Percentiles rank a stretch among this genome's conserved stretches.
These are phyloP conservation scores for Plasmodium yoelii DNA, from an alignment of 169 alveolate genomes.

Conservation along the genomic window DNA sequence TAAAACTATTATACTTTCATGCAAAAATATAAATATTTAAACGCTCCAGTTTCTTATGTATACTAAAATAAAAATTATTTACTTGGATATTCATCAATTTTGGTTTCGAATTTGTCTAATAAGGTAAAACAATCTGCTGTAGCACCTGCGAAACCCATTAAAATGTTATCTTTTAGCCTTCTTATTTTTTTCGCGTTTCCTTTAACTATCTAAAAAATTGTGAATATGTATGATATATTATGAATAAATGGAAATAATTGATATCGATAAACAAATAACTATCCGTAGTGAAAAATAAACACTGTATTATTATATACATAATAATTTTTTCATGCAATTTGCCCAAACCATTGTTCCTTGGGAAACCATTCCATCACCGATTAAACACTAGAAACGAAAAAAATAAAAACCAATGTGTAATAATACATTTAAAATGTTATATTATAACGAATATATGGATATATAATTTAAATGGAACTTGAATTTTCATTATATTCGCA, in stretches of 20 bases:
- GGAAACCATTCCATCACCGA: slow-evolving; percentile 85
- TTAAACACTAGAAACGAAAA: slow-evolving; percentile 77
- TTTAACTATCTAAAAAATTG: slow-evolving; percentile 77
- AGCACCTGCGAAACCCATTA: slow-evolving; percentile 89
- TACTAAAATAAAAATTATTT: slow-evolving; percentile 4
- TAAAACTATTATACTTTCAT: background rate
- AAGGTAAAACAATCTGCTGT: slow-evolving; percentile 90
- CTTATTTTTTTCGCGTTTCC: slow-evolving; percentile 84
- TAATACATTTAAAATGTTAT: slow-evolving; percentile 21
- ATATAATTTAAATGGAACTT: too few relatives aligned
- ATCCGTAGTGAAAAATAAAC: too few relatives aligned
- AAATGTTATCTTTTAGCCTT: slow-evolving; percentile 78
- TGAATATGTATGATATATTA: background rate
- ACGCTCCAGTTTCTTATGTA: background rate
- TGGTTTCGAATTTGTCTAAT: slow-evolving; percentile 85
- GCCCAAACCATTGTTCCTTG: slow-evolving; percentile 81
- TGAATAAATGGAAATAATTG: background rate
- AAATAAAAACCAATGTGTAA: slow-evolving; percentile 5
- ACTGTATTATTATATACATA: too few relatives aligned
- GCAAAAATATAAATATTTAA: background rate
- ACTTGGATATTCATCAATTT: slow-evolving; percentile 88
- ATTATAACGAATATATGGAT: background rate
- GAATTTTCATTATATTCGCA: background rate
- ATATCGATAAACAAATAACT: slow-evolving; percentile 7
- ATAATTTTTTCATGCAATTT: background rate